Evolutionary conservation across 345 rosid genomes (phyloP).

Genomic region (Salix purpurea): DNA sequence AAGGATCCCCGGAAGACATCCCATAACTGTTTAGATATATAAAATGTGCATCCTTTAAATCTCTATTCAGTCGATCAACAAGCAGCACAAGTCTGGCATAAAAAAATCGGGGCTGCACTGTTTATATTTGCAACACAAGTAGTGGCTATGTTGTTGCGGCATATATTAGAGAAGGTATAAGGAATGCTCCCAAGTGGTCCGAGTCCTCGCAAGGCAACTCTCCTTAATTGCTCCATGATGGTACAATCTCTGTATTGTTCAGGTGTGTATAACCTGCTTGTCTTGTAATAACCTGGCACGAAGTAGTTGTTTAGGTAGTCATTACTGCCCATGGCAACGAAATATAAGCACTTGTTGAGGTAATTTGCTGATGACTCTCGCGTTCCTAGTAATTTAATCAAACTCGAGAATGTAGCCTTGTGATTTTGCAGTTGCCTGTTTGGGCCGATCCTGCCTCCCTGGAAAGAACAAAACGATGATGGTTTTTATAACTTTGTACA

Average conservation of each 20-base stretch:
- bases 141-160: background rate
- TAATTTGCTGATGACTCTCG: background rate
- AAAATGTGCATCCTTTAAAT: background rate
- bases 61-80: background rate
- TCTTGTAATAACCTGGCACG: background rate
- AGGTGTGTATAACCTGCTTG: background rate
- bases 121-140: background rate
- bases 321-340: background rate
- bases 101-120: background rate
- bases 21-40: background rate
- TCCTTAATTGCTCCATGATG: background rate
- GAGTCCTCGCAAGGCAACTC: background rate
- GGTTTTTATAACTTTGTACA: no score
- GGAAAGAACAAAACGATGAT: background rate
- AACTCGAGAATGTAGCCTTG: background rate
- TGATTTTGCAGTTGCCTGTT: constrained; percentile 4
- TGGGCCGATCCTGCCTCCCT: constrained; percentile 4
- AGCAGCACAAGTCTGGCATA: background rate
- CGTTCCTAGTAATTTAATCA: background rate
- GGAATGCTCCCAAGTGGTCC: background rate
- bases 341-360: constrained; percentile 17
- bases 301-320: background rate
- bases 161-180: background rate
- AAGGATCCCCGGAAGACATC: background rate
- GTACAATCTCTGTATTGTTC: background rate